Conservation (phyloP, 176 grass and related monocot genomes). For the Zea luxurians region DNA sequence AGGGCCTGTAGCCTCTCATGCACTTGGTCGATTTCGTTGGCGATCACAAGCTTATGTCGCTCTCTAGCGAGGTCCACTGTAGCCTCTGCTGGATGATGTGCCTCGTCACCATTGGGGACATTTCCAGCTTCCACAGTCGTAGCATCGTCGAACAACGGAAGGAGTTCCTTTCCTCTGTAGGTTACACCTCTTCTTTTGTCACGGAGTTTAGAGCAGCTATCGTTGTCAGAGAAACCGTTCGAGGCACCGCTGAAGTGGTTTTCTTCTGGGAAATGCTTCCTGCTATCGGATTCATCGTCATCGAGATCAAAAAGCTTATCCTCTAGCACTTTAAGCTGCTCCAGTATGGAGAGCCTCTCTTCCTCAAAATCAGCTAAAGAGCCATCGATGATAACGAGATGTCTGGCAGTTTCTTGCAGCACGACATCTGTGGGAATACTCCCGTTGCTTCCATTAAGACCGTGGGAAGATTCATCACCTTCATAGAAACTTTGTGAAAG, state of each 20-base stretch:
- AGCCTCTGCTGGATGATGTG: slow-evolving; percentile 33
- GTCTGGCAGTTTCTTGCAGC: slow-evolving; percentile 57
- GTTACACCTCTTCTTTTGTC: slow-evolving; percentile 42
- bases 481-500: slow-evolving; percentile 62
- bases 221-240: slow-evolving; percentile 67
- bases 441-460: slow-evolving; percentile 56
- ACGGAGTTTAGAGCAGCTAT: slow-evolving; percentile 50
- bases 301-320: slow-evolving; percentile 78
- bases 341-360: slow-evolving; percentile 84
- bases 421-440: slow-evolving; percentile 64
- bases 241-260: slow-evolving; percentile 40
- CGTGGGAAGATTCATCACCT: slow-evolving; percentile 62
- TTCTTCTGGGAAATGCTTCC: slow-evolving; percentile 55
- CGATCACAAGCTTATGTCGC: slow-evolving; percentile 58
- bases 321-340: slow-evolving; percentile 83
- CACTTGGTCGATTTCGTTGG: slow-evolving; percentile 64
- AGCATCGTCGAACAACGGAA: slow-evolving; percentile 78
- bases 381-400: slow-evolving; percentile 59
- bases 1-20: slow-evolving; percentile 85
- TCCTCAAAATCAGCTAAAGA: slow-evolving; percentile 83
- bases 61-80: slow-evolving; percentile 45
- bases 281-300: slow-evolving; percentile 57
- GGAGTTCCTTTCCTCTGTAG: slow-evolving; percentile 75
- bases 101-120: slow-evolving; percentile 30
- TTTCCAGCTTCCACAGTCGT: slow-evolving; percentile 48